Evolutionary conservation across 2,329 filamentous ascomycete species (phyloP), one percentile per base, ranked within the genome.

Genomic region (Plectosphaerella sp.): DNA sequence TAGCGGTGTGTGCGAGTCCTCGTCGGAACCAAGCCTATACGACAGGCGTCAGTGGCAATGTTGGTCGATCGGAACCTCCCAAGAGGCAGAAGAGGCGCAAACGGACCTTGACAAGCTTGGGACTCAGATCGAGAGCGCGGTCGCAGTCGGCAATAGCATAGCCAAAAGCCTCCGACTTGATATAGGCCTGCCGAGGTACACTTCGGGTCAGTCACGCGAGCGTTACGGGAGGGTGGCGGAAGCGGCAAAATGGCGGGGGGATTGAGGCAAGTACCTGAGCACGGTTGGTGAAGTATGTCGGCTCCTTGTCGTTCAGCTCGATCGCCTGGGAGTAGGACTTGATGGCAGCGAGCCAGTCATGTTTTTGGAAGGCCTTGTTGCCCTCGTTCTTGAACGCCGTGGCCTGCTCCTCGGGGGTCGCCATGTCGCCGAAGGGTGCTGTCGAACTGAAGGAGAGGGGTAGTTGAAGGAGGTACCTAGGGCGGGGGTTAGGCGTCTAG

Each of bases 101-200:
- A 58, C 72, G 58, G 69, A 92, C 90, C 86, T 97, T 97, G 68
- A 93, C 82, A 67, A 96, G 91, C 64, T 84, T 83, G 15, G 91
- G 84, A 65, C 97, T 90, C 54, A 97, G 76, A 67, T 96, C 91
- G 64, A 97, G 86, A 15, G 94, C 94, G 71, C 89, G 95, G 50
- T 88, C 89, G 33, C 93, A 91, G 72, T 99, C 94, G 49, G 86
- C 79, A 62, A 97, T 88, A 22, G 94, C 92, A 73, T 93, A 96
- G 39, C 94, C 94, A 67, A 92, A 97, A 18, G 93, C 85, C 71
- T 99, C 94, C 39, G 93, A 86, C 75, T 97, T 97, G 71, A 99
- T 93, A 68, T 99, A 82, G 58, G 90, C 90, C 91, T 96, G 63
- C 24, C 53, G 14, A 42, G 11, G 42, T 16, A 42, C 20, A 42